These are phyloP conservation scores for Gautieria morchelliformis DNA, from an alignment of 768 basidiomycete genomes.

Conservation along the genomic window DNA sequence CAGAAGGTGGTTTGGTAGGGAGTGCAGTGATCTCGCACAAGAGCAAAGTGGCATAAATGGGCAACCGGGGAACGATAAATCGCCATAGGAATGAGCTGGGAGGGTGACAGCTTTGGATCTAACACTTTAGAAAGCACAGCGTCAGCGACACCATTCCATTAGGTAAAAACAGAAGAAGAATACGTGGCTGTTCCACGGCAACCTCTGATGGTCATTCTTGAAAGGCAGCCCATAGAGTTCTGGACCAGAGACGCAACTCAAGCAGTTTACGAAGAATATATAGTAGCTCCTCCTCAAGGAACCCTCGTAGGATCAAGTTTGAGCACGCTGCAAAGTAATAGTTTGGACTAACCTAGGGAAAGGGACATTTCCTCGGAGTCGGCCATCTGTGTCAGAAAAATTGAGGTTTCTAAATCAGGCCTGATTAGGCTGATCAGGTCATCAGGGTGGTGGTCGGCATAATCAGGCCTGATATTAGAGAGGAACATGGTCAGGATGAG, in stretches of 20 bases:
- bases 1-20: conserved; percentile 54
- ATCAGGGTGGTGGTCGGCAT: too few relatives aligned
- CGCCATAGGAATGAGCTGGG: conserved; percentile 55
- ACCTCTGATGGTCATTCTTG: conserved; percentile 54
- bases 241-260: conserved; percentile 61
- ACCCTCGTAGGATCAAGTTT: conserved; percentile 35
- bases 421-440: too few relatives aligned
- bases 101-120: conserved; percentile 37
- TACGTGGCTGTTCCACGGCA: conserved; percentile 50
- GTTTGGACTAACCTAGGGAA: conserved; percentile 61
- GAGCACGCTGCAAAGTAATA: neutral
- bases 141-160: neutral
- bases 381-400: too few relatives aligned
- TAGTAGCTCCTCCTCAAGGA: conserved; percentile 81
- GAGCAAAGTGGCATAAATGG: conserved; percentile 72
- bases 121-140: conserved; percentile 16
- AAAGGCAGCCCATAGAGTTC: conserved; percentile 66
- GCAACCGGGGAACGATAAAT: conserved; percentile 67
- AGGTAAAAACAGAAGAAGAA: conserved; percentile 11
- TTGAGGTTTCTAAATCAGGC: too few relatives aligned
- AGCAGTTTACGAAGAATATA: conserved; percentile 76
- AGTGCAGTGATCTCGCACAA: conserved; percentile 74
- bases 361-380: conserved; percentile 76
- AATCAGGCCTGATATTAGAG: too few relatives aligned
- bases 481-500: too few relatives aligned